Evolutionary conservation across 2,329 filamentous ascomycete species (phyloP), one percentile per base, ranked within the genome.

Genomic region (Paramyrothecium roridum): DNA sequence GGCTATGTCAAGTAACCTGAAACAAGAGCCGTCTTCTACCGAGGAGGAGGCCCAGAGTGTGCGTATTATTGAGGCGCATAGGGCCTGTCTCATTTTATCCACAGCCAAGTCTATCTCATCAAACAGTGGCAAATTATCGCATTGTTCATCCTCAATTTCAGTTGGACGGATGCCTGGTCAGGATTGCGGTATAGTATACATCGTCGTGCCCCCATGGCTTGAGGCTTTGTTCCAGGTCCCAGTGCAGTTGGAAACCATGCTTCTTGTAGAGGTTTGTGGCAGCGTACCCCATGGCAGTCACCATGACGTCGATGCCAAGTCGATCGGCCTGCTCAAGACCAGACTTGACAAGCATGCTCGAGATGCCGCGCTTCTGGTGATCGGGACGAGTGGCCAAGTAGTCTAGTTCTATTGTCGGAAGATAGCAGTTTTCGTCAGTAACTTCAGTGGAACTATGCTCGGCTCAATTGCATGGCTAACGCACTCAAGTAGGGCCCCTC

Each of bases 311-410:
- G 1, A 64, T n/a, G 0, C 60, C 55, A 0, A 66, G 43, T 19
- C 56, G 46, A 2, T 57, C 55, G 8, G 59, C 64, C 26, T 56
- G 55, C 16, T 58, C 47, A 8, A 65, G 45, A 1, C 64, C 63
- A 13, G 64, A 63, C 10, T 50, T 43, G 0, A 67, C 47, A 8
- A 66, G 62, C 55, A 64, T 54, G 7, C 60, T 59, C 2, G 55
- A 63, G 12, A 65, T 49, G 11, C 64, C 62, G 19, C 48, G 53
- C 3, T 57, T 50, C 3, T 62, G 61, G 12, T 66, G 63, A 20
- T 61, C 54, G 2, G 61, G 61, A 16, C 56, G 59, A 23, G 62
- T 59, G 16, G 54, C 60, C 7, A 67, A 53, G 40, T 66, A 66
- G 23, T 65, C 61, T 2, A 65, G 55, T 47, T 56, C 65, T 60